A percentile compares a stretch with the other conserved stretches of the same genome.
Conservation (phyloP, 495 filamentous ascomycete genomes). For the Daldinia vernicosa region DNA sequence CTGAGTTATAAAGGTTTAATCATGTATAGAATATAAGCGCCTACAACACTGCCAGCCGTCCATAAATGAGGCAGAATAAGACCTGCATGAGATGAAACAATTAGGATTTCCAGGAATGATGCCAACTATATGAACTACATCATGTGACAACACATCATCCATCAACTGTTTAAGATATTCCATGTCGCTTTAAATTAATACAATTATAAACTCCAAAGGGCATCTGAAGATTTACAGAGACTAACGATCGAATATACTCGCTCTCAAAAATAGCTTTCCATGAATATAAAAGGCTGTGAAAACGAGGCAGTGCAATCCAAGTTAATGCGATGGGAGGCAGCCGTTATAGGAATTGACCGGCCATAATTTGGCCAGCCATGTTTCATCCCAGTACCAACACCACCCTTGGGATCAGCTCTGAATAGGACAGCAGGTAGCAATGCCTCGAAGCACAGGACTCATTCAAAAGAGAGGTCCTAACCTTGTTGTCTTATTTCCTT, state of each 20-base stretch:
- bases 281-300: neutral
- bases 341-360: neutral
- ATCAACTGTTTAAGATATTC: neutral
- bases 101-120: neutral
- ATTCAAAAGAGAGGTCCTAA: neutral
- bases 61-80: neutral
- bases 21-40: neutral
- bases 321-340: neutral
- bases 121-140: neutral
- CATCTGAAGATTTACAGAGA: too few relatives aligned
- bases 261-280: neutral
- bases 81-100: neutral
- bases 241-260: too few relatives aligned
- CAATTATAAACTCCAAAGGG: neutral
- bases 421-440: neutral
- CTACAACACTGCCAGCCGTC: neutral
- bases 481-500: neutral
- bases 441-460: neutral
- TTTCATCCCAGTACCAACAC: conserved; percentile 1
- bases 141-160: neutral
- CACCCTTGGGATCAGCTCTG: neutral
- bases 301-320: neutral
- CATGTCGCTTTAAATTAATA: neutral
- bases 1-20: neutral
- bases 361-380: neutral